A percentile compares a stretch with the other conserved stretches of the same genome.
These are phyloP conservation scores for Volvox carteri DNA, from an alignment of 163 green algal genomes.

Conservation along the genomic window DNA sequence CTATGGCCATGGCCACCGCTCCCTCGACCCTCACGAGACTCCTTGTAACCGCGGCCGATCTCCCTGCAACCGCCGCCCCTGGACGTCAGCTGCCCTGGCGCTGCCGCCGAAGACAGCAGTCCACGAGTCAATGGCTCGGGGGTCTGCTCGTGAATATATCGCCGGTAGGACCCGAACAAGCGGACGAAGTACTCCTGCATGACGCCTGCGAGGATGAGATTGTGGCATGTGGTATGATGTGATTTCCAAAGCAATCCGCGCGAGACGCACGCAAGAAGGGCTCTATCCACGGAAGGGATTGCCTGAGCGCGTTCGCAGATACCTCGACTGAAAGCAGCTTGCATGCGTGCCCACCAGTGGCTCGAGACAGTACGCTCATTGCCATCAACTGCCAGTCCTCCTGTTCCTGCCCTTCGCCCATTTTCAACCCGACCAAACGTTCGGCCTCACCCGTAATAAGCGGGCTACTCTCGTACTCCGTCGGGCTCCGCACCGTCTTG, in stretches of 20 bases:
- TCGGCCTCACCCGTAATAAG: slow-evolving; percentile 67
- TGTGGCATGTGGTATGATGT: too few species aligned
- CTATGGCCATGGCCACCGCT: slow-evolving; percentile 41
- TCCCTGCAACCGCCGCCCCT: background rate
- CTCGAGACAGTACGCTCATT: too few species aligned
- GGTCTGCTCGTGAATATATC: slow-evolving; percentile 65
- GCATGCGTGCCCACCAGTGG: too few species aligned
- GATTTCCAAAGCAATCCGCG: too few species aligned
- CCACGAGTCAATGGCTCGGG: background rate
- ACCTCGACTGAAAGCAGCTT: too few species aligned
- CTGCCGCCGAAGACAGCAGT: background rate
- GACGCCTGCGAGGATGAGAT: slow-evolving; percentile 55
- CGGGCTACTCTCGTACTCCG: slow-evolving; percentile 84
- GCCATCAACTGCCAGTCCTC: too few species aligned
- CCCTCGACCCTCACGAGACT: background rate
- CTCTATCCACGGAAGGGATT: too few species aligned
- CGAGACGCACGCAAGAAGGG: too few species aligned
- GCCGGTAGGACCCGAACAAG: slow-evolving; percentile 77
- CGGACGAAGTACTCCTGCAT: slow-evolving; percentile 82
- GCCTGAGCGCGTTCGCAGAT: too few species aligned
- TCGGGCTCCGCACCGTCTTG: slow-evolving; percentile 75
- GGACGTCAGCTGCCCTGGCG: background rate
- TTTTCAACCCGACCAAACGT: too few species aligned
- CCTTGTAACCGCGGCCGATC: background rate
- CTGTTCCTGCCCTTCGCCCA: too few species aligned